Percentiles rank a stretch among this genome's conserved stretches.
phyloP scores from a whole-genome alignment of 2,329 filamentous ascomycete genomes.

The Diaporthe capsici region DNA sequence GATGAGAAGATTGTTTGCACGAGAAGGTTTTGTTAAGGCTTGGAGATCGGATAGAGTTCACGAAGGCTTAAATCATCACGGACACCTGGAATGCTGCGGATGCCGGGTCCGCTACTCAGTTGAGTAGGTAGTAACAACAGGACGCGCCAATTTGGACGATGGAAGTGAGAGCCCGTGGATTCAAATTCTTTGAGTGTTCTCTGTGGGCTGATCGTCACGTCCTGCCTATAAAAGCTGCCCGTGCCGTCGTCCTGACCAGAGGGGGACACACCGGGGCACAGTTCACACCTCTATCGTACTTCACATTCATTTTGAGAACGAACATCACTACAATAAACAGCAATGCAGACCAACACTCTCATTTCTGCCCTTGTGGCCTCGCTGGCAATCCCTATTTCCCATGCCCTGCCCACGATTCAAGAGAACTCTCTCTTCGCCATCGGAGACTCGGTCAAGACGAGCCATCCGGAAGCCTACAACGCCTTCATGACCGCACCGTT shows the following conservation, averaged over 20 bases:
- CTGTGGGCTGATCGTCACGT: too few relatives aligned
- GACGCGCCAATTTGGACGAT: background rate
- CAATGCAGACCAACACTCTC: conserved; percentile 2
- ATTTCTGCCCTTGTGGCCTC: background rate
- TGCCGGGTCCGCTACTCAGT: background rate
- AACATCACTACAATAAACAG: too few relatives aligned
- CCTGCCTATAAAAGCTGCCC: background rate
- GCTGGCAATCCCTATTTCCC: background rate
- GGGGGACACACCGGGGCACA: too few relatives aligned
- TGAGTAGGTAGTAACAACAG: background rate
- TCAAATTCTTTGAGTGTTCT: background rate
- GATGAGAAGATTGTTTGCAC: background rate
- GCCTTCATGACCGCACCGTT: conserved; percentile 7
- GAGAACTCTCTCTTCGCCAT: conserved; percentile 13
- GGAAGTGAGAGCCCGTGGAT: background rate
- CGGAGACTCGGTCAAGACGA: background rate
- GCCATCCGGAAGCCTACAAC: background rate
- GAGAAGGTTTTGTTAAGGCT: background rate
- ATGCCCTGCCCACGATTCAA: background rate
- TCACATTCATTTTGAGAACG: background rate
- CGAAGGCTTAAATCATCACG: conserved; percentile 1
- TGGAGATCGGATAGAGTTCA: background rate
- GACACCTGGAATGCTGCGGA: background rate
- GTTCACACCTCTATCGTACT: too few relatives aligned
- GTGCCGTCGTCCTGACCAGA: background rate